Evolutionary conservation across 768 basidiomycete genomes (phyloP).

Genomic region (Pleurotus tuoliensis): DNA sequence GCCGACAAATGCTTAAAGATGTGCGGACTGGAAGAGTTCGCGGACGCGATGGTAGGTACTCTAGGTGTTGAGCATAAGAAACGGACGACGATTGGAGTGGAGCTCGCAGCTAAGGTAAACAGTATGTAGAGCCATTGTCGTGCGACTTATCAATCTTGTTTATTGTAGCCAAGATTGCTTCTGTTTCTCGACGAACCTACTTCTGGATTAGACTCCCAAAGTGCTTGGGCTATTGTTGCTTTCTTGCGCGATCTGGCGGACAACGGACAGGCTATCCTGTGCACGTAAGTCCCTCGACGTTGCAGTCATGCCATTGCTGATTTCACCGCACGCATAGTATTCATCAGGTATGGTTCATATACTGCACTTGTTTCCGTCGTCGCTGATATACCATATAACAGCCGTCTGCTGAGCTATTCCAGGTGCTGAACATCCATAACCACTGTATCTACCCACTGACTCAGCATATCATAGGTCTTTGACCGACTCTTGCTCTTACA

Average conservation of each 20-base stretch:
- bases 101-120: slow-evolving; percentile 67
- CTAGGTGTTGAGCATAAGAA: slow-evolving; percentile 57
- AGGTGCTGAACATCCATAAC: slow-evolving; percentile 16
- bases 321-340: slow-evolving; percentile 26
- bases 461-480: slow-evolving; percentile 40
- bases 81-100: slow-evolving; percentile 69
- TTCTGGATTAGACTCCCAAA: slow-evolving; percentile 82
- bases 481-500: slow-evolving; percentile 74
- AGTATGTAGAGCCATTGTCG: not conserved
- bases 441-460: no score
- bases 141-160: not conserved
- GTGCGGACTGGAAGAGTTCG: slow-evolving; percentile 58
- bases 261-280: slow-evolving; percentile 82
- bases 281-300: slow-evolving; percentile 53
- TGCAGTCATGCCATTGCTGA: not conserved
- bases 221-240: slow-evolving; percentile 75
- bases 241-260: slow-evolving; percentile 76
- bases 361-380: not conserved
- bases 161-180: slow-evolving; percentile 58
- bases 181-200: slow-evolving; percentile 90
- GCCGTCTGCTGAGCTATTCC: slow-evolving; percentile 82
- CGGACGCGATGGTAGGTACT: slow-evolving; percentile 56
- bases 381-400: slow-evolving; percentile 26
- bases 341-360: slow-evolving; percentile 29
- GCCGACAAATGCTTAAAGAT: slow-evolving; percentile 51